phyloP scores from a whole-genome alignment of 345 rosid genomes.

The Erodium maritimum region DNA sequence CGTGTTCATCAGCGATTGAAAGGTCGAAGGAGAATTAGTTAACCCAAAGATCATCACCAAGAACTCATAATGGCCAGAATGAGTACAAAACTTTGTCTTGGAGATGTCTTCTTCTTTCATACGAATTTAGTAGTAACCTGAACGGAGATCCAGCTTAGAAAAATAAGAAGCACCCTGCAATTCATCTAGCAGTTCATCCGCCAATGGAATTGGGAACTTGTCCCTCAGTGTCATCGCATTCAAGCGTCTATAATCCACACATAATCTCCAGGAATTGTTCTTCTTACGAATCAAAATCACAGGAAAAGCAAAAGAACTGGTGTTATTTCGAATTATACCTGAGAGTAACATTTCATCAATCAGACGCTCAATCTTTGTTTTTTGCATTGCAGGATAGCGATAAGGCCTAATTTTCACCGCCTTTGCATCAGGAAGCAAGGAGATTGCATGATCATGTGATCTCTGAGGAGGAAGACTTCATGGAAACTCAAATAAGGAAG shows the following conservation, averaged over 20 bases:
- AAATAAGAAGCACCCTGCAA: not conserved
- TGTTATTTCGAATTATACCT: not conserved
- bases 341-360: not conserved
- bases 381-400: slow-evolving; percentile 1
- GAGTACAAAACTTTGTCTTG: slow-evolving; percentile 7
- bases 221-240: slow-evolving; percentile 1
- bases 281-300: slow-evolving; percentile 5
- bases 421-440: not conserved
- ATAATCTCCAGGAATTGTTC: slow-evolving; percentile 4
- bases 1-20: slow-evolving; percentile 6
- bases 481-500: too few species aligned
- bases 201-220: not conserved
- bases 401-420: slow-evolving; percentile 4
- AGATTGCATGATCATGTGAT: too few species aligned
- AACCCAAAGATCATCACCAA: slow-evolving; percentile 11
- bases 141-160: slow-evolving; percentile 4
- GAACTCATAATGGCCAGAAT: slow-evolving; percentile 13
- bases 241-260: not conserved
- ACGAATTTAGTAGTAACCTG: slow-evolving; percentile 8
- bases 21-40: slow-evolving; percentile 12
- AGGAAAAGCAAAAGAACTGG: slow-evolving; percentile 3
- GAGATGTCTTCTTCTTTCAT: not conserved
- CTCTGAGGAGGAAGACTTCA: too few species aligned
- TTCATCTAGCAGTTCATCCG: slow-evolving; percentile 7
- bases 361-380: slow-evolving; percentile 2